Conservation (phyloP, 2,329 filamentous ascomycete genomes). For the Tolypocladium tropicale region DNA sequence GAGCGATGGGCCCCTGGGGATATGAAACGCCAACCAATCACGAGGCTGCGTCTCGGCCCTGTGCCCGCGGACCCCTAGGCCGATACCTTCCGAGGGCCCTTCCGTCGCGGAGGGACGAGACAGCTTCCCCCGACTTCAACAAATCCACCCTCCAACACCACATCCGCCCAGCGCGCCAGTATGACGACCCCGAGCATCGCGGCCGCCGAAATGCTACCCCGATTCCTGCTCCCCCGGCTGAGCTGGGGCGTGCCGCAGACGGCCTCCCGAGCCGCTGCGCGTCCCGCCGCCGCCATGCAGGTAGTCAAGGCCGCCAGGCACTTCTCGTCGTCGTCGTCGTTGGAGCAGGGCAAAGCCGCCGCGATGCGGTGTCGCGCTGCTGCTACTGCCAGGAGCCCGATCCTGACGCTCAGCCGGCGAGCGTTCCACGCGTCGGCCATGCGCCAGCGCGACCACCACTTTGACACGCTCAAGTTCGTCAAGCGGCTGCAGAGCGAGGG, state of each 20-base stretch:
- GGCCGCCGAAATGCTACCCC: constrained; percentile 33
- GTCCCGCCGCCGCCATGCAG: constrained; percentile 9
- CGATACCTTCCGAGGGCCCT: constrained; percentile 1
- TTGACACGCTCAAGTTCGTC: constrained; percentile 96
- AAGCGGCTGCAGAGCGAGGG: constrained; percentile 82
- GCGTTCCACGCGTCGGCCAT: constrained; percentile 57
- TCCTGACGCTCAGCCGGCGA: constrained; percentile 19
- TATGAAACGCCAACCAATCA: constrained; percentile 4
- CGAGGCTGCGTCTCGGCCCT: constrained; percentile 6
- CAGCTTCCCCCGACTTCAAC: background rate
- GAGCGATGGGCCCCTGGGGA: background rate
- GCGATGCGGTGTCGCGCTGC: background rate
- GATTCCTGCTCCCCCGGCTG: constrained; percentile 43
- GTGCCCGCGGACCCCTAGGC: background rate
- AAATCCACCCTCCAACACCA: background rate
- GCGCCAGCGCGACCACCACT: constrained; percentile 73
- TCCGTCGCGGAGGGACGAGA: background rate
- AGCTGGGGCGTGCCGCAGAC: constrained; percentile 35
- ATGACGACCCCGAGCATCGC: constrained; percentile 17
- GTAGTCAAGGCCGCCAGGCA: constrained; percentile 4
- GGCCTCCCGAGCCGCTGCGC: constrained; percentile 12
- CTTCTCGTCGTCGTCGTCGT: background rate
- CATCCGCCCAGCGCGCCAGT: background rate
- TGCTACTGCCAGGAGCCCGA: constrained; percentile 7
- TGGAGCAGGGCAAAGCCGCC: background rate